phyloP scores from a whole-genome alignment of 345 rosid genomes.

The Citrus maxima region DNA sequence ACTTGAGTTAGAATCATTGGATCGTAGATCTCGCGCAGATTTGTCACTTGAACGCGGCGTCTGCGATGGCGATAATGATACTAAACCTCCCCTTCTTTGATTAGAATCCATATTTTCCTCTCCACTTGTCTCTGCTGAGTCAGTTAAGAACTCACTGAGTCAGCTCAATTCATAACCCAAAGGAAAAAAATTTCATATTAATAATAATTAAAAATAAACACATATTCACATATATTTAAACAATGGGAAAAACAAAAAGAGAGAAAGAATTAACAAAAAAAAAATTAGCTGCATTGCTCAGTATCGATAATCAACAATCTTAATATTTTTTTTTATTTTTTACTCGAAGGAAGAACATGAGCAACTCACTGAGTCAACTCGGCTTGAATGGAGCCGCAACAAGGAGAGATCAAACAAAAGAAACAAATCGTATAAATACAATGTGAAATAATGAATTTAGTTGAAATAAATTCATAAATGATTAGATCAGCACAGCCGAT shows the following conservation, averaged over 20 bases:
- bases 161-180: slow-evolving; percentile 11
- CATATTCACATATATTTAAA: neutral
- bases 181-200: neutral
- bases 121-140: neutral
- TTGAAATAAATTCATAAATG: neutral
- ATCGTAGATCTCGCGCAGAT: slow-evolving; percentile 79
- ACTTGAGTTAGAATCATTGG: slow-evolving; percentile 62
- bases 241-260: neutral
- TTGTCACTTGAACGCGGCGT: slow-evolving; percentile 92
- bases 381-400: neutral
- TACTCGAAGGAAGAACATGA: neutral
- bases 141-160: slow-evolving; percentile 18
- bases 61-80: slow-evolving; percentile 75
- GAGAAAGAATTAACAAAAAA: neutral
- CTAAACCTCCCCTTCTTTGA: slow-evolving; percentile 65
- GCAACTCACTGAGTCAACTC: slow-evolving; percentile 12
- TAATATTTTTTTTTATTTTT: neutral
- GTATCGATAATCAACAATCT: neutral
- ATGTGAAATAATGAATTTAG: neutral
- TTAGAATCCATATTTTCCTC: slow-evolving; percentile 52
- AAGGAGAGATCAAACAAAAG: neutral
- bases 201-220: slow-evolving; percentile 6
- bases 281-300: neutral
- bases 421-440: neutral
- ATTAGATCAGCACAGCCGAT: neutral